Percentiles rank a stretch among this genome's conserved stretches.
Conservation (phyloP, 1,284 basidiomycete species). For the Cryptococcus sp. region DNA sequence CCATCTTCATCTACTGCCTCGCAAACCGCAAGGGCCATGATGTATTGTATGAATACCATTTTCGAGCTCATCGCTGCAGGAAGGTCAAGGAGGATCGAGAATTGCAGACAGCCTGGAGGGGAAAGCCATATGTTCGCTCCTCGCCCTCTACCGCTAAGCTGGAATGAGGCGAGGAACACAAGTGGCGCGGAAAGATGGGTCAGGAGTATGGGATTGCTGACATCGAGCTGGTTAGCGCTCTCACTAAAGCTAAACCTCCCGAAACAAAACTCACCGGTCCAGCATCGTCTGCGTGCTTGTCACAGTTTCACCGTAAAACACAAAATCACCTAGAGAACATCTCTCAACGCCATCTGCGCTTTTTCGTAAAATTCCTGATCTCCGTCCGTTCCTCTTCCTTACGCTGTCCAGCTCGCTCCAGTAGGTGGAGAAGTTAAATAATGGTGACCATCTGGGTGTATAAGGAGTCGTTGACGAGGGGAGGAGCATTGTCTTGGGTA, state of each 20-base stretch:
- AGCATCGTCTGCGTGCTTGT: slow-evolving; percentile 95
- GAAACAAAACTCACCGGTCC: slow-evolving; percentile 67
- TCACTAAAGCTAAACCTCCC: background rate
- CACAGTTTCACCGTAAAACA: slow-evolving; percentile 85
- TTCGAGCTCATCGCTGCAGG: slow-evolving; percentile 60
- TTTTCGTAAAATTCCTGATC: slow-evolving; percentile 34
- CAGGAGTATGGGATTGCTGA: slow-evolving; percentile 76
- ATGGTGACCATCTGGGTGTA: slow-evolving; percentile 48
- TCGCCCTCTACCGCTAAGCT: slow-evolving; percentile 84
- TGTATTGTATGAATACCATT: slow-evolving; percentile 94
- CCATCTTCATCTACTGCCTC: slow-evolving; percentile 66
- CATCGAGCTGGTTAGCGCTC: background rate
- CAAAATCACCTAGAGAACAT: slow-evolving; percentile 64
- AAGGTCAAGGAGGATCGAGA: slow-evolving; percentile 75
- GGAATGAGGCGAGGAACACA: slow-evolving; percentile 79
- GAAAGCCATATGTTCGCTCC: slow-evolving; percentile 93
- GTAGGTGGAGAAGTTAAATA: slow-evolving; percentile 56
- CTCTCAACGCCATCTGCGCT: slow-evolving; percentile 18
- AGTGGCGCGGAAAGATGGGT: slow-evolving; percentile 67
- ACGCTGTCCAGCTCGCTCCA: slow-evolving; percentile 49
- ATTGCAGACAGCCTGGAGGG: slow-evolving; percentile 82
- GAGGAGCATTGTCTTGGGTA: slow-evolving; percentile 44
- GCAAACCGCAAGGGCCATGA: slow-evolving; percentile 85
- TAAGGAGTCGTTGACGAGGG: slow-evolving; percentile 34
- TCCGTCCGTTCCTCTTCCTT: slow-evolving; percentile 34